Percentiles rank a stretch among this genome's conserved stretches.
Evolutionary conservation across 805 yeast genomes (phyloP).

Genomic region (Spathaspora passalidarum): DNA sequence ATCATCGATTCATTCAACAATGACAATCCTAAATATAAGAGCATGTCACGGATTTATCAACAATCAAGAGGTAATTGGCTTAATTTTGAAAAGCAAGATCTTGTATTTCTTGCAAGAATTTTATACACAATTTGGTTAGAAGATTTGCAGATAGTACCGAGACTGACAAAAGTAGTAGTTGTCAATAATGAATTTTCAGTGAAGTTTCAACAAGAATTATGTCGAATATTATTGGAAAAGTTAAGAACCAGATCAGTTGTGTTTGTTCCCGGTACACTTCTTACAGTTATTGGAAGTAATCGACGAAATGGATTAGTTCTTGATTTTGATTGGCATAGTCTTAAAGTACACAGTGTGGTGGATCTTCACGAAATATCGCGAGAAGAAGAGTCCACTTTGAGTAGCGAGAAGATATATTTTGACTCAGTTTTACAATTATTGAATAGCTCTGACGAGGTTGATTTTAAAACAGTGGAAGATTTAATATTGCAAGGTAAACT

Average conservation of each 20-base stretch:
- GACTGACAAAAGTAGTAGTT: constrained; percentile 19
- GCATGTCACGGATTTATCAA: neutral
- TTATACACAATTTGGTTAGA: constrained; percentile 12
- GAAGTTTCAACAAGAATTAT: constrained; percentile 14
- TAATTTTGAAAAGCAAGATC: constrained; percentile 5
- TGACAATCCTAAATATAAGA: constrained; percentile 4
- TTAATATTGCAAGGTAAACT: neutral
- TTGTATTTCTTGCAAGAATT: neutral
- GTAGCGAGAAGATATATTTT: constrained; percentile 19
- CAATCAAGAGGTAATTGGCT: constrained; percentile 7
- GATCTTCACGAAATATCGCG: constrained; percentile 21
- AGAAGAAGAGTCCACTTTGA: neutral
- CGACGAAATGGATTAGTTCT: constrained; percentile 24
- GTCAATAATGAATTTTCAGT: constrained; percentile 15
- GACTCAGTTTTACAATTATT: constrained; percentile 5
- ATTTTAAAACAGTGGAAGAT: neutral
- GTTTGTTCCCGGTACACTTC: constrained; percentile 17
- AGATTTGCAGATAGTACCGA: constrained; percentile 9
- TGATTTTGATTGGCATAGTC: constrained; percentile 26
- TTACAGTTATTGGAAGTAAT: constrained; percentile 20
- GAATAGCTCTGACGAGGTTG: neutral
- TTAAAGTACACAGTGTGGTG: constrained; percentile 15
- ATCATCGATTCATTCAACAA: constrained; percentile 1
- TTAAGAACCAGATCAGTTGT: constrained; percentile 23
- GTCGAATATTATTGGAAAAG: constrained; percentile 18